phyloP scores from a whole-genome alignment of 2,329 filamentous ascomycete genomes.

The Setomelanomma holmii region DNA sequence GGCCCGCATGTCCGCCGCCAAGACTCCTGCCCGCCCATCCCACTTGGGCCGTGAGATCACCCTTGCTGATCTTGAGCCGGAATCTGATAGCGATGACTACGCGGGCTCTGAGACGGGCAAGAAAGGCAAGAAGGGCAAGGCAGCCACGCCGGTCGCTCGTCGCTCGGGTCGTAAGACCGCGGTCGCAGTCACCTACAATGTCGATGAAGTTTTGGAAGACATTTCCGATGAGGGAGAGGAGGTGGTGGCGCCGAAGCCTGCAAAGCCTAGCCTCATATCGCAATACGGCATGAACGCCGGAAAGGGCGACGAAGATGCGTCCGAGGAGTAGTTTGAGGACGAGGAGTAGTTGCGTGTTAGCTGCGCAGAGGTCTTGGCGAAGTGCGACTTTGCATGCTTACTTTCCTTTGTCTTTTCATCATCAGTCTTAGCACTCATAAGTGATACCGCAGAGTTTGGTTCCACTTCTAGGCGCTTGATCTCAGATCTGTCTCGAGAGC shows the following conservation, averaged over 20 bases:
- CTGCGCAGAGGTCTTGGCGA: too few relatives aligned
- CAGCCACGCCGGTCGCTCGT: neutral
- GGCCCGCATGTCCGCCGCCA: neutral
- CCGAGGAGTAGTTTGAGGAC: neutral
- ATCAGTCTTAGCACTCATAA: too few relatives aligned
- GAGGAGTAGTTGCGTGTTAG: too few relatives aligned
- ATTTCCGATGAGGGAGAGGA: constrained; percentile 3
- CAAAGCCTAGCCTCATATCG: neutral
- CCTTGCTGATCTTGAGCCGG: constrained; percentile 4
- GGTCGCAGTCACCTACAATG: neutral
- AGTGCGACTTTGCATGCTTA: too few relatives aligned
- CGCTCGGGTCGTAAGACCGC: constrained; percentile 2
- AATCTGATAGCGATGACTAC: constrained; percentile 12
- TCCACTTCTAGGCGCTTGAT: too few relatives aligned
- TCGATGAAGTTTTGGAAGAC: neutral
- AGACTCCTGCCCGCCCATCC: neutral
- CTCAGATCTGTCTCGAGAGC: too few relatives aligned
- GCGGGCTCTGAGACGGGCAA: neutral
- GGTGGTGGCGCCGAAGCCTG: neutral
- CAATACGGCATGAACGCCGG: neutral
- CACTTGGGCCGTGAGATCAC: neutral
- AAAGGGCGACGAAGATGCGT: neutral
- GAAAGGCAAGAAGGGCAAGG: constrained; percentile 4
- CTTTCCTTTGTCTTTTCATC: too few relatives aligned
- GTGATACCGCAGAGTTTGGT: too few relatives aligned